phyloP scores from a whole-genome alignment of 148 eudicot species.

The Rhododendron kiyosumense region DNA sequence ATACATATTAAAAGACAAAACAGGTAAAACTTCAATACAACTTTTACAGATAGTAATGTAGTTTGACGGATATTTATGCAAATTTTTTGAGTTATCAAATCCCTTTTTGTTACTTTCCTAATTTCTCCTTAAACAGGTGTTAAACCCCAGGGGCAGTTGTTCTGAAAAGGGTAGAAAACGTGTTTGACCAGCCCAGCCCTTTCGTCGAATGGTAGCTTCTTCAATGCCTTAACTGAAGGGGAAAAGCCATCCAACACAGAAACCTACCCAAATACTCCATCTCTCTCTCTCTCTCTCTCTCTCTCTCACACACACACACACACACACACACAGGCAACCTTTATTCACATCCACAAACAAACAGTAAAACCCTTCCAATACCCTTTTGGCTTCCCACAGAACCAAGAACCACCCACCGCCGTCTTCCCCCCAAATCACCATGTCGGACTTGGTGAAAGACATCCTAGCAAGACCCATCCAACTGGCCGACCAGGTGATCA shows the following conservation, averaged over 20 bases:
- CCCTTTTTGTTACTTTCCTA: no score
- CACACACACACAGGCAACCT: not conserved
- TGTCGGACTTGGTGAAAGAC: slow-evolving; percentile 10
- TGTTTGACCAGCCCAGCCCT: not conserved
- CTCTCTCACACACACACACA: no score
- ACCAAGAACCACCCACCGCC: not conserved
- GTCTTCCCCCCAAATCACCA: not conserved
- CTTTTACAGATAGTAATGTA: no score
- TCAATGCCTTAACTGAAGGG: not conserved
- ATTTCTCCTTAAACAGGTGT: no score
- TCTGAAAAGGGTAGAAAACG: not conserved
- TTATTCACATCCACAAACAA: not conserved
- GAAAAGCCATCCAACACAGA: not conserved
- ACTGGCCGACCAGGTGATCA: slow-evolving; percentile 2
- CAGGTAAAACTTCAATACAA: no score
- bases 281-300: not conserved
- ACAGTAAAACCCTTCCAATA: not conserved
- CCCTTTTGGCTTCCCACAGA: not conserved
- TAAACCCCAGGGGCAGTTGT: not conserved
- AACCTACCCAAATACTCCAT: not conserved
- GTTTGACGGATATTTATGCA: no score
- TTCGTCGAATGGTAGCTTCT: not conserved
- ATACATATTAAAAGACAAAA: no score
- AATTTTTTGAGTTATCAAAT: no score
- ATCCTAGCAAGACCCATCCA: slow-evolving; percentile 9